Conservation (phyloP, 139 green algal genomes). For the Picochlorum sp. region DNA sequence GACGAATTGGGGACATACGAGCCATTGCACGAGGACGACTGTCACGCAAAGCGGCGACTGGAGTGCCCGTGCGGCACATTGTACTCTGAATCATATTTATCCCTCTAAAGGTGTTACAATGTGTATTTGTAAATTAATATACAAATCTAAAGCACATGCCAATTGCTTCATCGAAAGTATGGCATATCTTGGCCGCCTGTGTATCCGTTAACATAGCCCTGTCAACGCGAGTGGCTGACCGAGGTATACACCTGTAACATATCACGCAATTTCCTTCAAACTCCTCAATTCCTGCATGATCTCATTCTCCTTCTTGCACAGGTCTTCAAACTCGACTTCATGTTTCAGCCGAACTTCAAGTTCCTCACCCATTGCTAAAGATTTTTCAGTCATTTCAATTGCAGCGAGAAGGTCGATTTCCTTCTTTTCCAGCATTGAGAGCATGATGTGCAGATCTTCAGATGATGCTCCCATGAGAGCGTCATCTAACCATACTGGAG, state of each 20-base stretch:
- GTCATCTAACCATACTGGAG: background rate
- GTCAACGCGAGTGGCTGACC: no score
- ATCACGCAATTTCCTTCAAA: background rate
- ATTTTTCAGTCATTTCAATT: background rate
- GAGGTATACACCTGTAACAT: no score
- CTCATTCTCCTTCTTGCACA: conserved; percentile 20
- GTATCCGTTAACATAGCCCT: no score
- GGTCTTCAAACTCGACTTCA: conserved; percentile 19
- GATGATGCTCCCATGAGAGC: background rate
- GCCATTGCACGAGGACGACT: background rate
- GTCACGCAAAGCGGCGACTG: background rate
- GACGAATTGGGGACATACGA: background rate
- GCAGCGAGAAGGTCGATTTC: conserved; percentile 1
- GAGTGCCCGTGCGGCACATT: background rate
- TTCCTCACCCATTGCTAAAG: conserved; percentile 12
- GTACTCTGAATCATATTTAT: background rate
- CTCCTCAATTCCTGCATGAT: conserved; percentile 17
- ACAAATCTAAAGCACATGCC: no score
- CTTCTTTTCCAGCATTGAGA: conserved; percentile 9
- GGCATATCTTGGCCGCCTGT: no score
- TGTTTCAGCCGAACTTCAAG: conserved; percentile 12
- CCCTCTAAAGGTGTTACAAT: no score
- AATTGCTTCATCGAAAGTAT: no score
- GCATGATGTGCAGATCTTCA: conserved; percentile 8
- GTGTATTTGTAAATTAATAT: no score